Base-by-base conservation (phyloP, 176 grass and related monocot genomes). In the Metroxylon sagu region DNA sequence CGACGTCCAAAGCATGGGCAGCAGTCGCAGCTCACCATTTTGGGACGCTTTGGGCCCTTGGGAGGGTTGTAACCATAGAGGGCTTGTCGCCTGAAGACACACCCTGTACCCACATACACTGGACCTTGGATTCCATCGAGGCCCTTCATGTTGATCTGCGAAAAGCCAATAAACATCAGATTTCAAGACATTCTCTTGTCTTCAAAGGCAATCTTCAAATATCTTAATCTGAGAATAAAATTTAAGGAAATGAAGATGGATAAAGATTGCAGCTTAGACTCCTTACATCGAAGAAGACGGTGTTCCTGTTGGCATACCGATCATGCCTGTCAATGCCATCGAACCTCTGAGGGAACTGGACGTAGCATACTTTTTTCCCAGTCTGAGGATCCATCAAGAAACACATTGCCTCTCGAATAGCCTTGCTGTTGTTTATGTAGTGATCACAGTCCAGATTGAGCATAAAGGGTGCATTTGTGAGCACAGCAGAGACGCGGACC, bases 401-500 rank as follows among this genome's bases (percentile, higher is more conserved):
- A 66, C 93, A 98, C 93, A 98, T 98, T 12, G 93, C 59, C 77
- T 98, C 93, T 74, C 93, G 26, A 62, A 98, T 50, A 64, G 93
- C 93, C 69, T 92, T 98, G 76, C 93, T 98, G 67, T 98, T 98
- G 82, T 98, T 98, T 66, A 98, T 92, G 84, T 98, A 98, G 49
- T 98, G 93, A 29, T 98, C 93, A 5, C 93, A 98, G 6, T 98
- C 93, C 84, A 98, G 52, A 59, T 98, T 98, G 63, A 98, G 93
- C 93, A 92, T 98, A 67, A 98, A 98, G 0, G 87, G 88, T 14
- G 93, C 87, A 60, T 98, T 98, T 17, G 93, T 98, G 48, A 98
- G 93, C 73, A 98, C 93, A 59, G 93, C 93, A 2, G 93, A 88
- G 14, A 98, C 93, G 3, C 93, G 93, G 57, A 98, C 83, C 93